Conservation (phyloP, 371 early-diverging fungal species). For the Blyttiomyces sp. region DNA sequence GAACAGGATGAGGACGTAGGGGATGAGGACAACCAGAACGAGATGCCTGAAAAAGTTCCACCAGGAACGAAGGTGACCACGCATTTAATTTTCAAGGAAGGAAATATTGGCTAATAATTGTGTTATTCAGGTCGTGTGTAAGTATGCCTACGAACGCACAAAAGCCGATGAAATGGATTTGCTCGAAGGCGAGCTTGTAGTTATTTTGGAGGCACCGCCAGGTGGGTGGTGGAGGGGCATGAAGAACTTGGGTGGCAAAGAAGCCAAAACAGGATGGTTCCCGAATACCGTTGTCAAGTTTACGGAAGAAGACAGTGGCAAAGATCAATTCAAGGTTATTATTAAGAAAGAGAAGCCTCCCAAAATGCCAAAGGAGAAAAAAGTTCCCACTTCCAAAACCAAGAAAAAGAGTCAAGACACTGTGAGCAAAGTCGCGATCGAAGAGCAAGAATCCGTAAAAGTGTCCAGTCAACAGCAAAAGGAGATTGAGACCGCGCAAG, state of each 20-base stretch:
- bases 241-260: conserved; percentile 38
- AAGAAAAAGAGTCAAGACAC: too few species aligned
- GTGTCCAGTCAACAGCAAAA: too few species aligned
- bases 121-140: conserved; percentile 16
- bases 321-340: too few species aligned
- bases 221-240: conserved; percentile 57
- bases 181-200: conserved; percentile 35
- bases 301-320: too few species aligned
- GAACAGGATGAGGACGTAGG: conserved; percentile 3
- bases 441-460: too few species aligned
- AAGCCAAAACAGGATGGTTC: conserved; percentile 49
- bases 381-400: too few species aligned
- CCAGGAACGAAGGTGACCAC: conserved; percentile 39
- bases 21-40: conserved; percentile 11
- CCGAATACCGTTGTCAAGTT: conserved; percentile 39
- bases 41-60: conserved; percentile 30
- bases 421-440: too few species aligned
- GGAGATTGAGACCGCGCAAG: too few species aligned
- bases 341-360: too few species aligned
- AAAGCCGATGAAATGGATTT: conserved; percentile 52
- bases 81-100: background rate
- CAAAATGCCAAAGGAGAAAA: too few species aligned
- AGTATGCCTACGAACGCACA: conserved; percentile 26
- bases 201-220: conserved; percentile 49
- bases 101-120: background rate